Conservation (phyloP, 2,329 filamentous ascomycete genomes). For the Arthroderma sp. region DNA sequence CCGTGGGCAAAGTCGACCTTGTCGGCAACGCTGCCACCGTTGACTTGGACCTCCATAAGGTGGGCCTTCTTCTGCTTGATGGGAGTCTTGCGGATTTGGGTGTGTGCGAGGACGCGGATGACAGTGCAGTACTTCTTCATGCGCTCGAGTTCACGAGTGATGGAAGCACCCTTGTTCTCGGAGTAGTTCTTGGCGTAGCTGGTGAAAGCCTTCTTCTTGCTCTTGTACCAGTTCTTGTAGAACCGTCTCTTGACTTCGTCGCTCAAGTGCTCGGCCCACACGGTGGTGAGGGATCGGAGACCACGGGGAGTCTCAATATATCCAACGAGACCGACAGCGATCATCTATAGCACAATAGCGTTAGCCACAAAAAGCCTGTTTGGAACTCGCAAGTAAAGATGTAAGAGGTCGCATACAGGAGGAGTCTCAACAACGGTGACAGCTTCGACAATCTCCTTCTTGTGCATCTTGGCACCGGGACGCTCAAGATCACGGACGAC, state of each 20-base stretch:
- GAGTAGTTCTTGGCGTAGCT: slow-evolving; percentile 99
- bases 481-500: slow-evolving; percentile 99
- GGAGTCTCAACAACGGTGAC: slow-evolving; percentile 82
- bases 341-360: slow-evolving; percentile 56
- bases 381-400: too few relatives aligned
- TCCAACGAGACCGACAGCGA: slow-evolving; percentile 98
- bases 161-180: slow-evolving; percentile 75
- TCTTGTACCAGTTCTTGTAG: slow-evolving; percentile 99
- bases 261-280: slow-evolving; percentile 98
- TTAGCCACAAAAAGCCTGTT: background rate
- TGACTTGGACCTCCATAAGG: slow-evolving; percentile 99
- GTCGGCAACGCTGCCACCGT: slow-evolving; percentile 87
- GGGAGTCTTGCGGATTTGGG: slow-evolving; percentile 96
- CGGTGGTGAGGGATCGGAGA: slow-evolving; percentile 96
- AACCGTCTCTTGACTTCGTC: slow-evolving; percentile 99
- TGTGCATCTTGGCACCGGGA: slow-evolving; percentile 98
- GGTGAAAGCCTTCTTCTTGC: slow-evolving; percentile 99
- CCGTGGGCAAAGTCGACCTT: slow-evolving; percentile 94
- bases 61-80: slow-evolving; percentile 99
- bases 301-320: slow-evolving; percentile 99
- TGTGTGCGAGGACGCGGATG: slow-evolving; percentile 97
- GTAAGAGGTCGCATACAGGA: slow-evolving; percentile 56
- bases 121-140: slow-evolving; percentile 99
- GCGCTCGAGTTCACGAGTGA: slow-evolving; percentile 96
- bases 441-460: slow-evolving; percentile 92